Percentiles rank a stretch among this genome's conserved stretches.
These are phyloP conservation scores for Lachnellula hyalina DNA, from an alignment of 2,329 filamentous ascomycete species.

Conservation along the genomic window DNA sequence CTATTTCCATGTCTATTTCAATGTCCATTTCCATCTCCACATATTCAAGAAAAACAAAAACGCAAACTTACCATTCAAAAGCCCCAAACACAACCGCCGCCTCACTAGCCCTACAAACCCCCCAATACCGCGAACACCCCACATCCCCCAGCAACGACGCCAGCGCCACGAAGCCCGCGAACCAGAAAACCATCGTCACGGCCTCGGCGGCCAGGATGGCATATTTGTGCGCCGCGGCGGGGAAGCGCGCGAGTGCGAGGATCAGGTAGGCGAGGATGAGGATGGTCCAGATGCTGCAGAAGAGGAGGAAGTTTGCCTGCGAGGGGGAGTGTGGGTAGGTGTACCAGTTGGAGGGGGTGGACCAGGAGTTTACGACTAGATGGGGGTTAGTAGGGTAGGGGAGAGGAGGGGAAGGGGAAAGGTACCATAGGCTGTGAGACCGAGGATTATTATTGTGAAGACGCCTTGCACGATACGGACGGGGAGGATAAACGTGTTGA, in stretches of 20 bases:
- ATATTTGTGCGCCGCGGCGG: slow-evolving; percentile 56
- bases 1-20: no score
- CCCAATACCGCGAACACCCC: slow-evolving; percentile 42
- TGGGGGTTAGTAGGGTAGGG: slow-evolving; percentile 1
- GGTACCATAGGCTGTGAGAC: slow-evolving; percentile 67
- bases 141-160: slow-evolving; percentile 59
- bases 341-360: slow-evolving; percentile 25
- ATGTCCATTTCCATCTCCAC: no score
- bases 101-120: slow-evolving; percentile 19
- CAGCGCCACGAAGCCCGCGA: slow-evolving; percentile 75
- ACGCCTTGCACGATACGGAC: slow-evolving; percentile 62
- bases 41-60: background rate
- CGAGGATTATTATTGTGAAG: slow-evolving; percentile 69
- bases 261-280: slow-evolving; percentile 66
- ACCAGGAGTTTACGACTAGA: slow-evolving; percentile 14
- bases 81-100: slow-evolving; percentile 43
- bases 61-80: slow-evolving; percentile 39
- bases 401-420: slow-evolving; percentile 8
- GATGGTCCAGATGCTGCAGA: slow-evolving; percentile 71
- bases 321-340: slow-evolving; percentile 43
- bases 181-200: slow-evolving; percentile 83
- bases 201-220: slow-evolving; percentile 63
- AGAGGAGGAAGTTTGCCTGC: slow-evolving; percentile 71
- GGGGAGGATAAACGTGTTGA: slow-evolving; percentile 48
- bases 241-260: slow-evolving; percentile 58